Conservation (phyloP, 345 rosid species). For the Eucalyptus sideroxylon region DNA sequence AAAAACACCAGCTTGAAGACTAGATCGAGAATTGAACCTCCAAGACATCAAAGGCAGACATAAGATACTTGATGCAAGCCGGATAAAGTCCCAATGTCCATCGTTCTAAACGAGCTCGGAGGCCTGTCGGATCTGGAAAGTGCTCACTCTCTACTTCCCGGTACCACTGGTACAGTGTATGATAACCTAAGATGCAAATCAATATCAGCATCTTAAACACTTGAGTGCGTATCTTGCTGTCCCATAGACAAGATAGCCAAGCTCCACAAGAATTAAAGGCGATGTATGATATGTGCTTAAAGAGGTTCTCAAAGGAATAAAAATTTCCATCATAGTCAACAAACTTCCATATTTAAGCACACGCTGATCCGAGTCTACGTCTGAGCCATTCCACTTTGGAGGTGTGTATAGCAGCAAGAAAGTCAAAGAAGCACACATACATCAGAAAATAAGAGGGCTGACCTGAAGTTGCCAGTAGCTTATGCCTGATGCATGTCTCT, state of each 20-base stretch:
- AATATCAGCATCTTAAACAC: neutral
- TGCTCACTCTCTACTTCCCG: slow-evolving; percentile 83
- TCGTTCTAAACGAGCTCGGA: slow-evolving; percentile 84
- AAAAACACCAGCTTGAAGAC: neutral
- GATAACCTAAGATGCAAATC: slow-evolving; percentile 55
- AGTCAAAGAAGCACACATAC: neutral
- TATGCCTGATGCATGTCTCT: slow-evolving; percentile 85
- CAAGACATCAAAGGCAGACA: slow-evolving; percentile 97
- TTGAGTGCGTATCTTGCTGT: neutral
- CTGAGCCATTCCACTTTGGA: neutral
- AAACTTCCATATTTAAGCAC: neutral
- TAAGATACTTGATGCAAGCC: slow-evolving; percentile 94
- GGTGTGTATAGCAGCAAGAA: neutral
- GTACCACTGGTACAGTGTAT: slow-evolving; percentile 92
- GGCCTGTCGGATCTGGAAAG: slow-evolving; percentile 98
- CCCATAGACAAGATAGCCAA: neutral
- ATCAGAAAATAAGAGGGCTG: neutral
- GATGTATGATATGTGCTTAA: neutral
- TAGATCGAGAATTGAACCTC: slow-evolving; percentile 40
- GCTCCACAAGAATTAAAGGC: neutral
- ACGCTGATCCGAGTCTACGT: neutral
- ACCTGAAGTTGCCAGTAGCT: slow-evolving; percentile 95
- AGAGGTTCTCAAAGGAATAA: neutral
- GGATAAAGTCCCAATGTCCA: slow-evolving; percentile 99
- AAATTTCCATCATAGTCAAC: neutral